Evolutionary conservation across 192 early-diverging fungal genomes (phyloP), one percentile per base, ranked within the genome.

Genomic region (Jimgerdemannia flammicorona): DNA sequence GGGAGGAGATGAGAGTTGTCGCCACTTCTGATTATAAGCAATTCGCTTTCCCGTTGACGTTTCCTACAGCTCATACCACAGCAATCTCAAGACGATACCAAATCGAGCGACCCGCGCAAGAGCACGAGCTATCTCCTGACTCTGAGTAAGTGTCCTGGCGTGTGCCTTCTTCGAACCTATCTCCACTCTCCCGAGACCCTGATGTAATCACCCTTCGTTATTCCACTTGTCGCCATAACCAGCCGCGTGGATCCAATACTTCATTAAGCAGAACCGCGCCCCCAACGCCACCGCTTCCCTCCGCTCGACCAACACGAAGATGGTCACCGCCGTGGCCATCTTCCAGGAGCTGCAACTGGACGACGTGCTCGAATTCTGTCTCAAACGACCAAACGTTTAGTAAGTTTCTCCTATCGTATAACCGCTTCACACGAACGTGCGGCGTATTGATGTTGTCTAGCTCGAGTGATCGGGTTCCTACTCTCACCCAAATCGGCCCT

Each of bases 301-400:
- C 14, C 8, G 49, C 8, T 6, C 49, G 14, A 59, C 6, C 14
- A 59, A 59, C 49, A 59, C 6, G 14, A 10, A 10, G 6, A 59
- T 14, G 6, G 49, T 14, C 14, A 42, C 19, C 7, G 40, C 64
- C 41, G 40, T 29, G 29, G 29, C 29, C 29, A 29, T 69, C 4
- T 72, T 82, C 42, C 40, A 75, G 20, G 40, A 77, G 4, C 59
- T 87, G 6, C 72, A 71, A 42, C 66, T 92, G 19, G 85, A 88
- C 44, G 81, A 82, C 75, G 71, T 92, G 66, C 77, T 92, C 10
- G 90, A 92, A 75, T 70, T 76, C 41, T 90, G 89, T 68, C 77
- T 92, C 71, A 82, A 84, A n/a, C 89, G 80, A 71, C 87, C 88
- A 9, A 85, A 85, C 70, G 79, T 81, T 64, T 90, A 89, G 83